Evolutionary conservation across 2,329 filamentous ascomycete genomes (phyloP).

Genomic region (Ophiostoma sp.): DNA sequence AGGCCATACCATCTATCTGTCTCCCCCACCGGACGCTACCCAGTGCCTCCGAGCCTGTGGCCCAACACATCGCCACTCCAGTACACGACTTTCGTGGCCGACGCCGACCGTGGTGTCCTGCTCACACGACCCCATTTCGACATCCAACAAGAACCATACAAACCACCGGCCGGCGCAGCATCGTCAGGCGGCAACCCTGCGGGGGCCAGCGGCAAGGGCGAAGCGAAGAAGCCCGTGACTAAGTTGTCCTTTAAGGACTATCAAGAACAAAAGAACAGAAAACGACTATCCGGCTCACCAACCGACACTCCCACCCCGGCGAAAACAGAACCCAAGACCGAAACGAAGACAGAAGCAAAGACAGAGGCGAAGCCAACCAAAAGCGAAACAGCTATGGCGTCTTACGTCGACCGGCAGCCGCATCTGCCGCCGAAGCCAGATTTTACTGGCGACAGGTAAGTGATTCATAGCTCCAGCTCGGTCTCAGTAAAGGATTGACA

Average conservation of each 20-base stretch:
- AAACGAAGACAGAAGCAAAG: constrained; percentile 3
- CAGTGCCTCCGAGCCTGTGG: constrained; percentile 46
- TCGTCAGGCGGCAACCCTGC: constrained; percentile 32
- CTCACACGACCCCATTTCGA: constrained; percentile 59
- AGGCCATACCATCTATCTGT: constrained; percentile 52
- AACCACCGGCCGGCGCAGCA: constrained; percentile 39
- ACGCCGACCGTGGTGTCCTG: constrained; percentile 59
- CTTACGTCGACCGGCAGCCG: constrained; percentile 21
- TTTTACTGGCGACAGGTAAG: constrained; percentile 38
- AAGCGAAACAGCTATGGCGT: constrained; percentile 30
- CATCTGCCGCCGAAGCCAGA: constrained; percentile 28
- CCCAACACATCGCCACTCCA: constrained; percentile 50
- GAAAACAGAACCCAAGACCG: constrained; percentile 5
- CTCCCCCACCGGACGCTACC: constrained; percentile 50
- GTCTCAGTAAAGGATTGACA: background rate
- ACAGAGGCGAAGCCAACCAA: constrained; percentile 26
- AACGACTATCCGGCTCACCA: constrained; percentile 43
- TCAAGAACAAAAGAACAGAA: constrained; percentile 54
- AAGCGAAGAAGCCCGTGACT: constrained; percentile 40
- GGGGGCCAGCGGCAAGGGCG: constrained; percentile 33
- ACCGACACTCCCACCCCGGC: constrained; percentile 33
- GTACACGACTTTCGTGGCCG: constrained; percentile 58
- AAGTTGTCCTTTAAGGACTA: constrained; percentile 61
- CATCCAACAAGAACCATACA: constrained; percentile 52
- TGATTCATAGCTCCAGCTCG: background rate